A percentile compares a stretch with the other conserved stretches of the same genome.
Evolutionary conservation across 163 green algal species (phyloP).

Genomic region (Scenedesmus sp.): DNA sequence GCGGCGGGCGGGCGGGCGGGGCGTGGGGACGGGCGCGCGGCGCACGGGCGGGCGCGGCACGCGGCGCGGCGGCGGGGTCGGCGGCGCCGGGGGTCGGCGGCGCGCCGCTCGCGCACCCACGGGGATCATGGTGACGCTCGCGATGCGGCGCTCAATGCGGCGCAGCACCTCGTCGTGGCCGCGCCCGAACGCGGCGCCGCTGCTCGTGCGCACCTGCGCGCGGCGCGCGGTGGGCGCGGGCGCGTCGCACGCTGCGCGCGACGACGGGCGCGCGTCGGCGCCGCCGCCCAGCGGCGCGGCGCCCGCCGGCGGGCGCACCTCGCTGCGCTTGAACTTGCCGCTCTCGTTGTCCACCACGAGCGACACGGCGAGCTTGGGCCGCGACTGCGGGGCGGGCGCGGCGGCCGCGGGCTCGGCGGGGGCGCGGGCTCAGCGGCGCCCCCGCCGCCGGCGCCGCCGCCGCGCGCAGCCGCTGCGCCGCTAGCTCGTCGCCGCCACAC

Average conservation of each 20-base stretch:
- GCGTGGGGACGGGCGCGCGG: no score
- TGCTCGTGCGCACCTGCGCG: constrained; percentile 40
- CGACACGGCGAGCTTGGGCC: constrained; percentile 53
- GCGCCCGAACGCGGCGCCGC: constrained; percentile 58
- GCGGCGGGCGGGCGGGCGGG: no score
- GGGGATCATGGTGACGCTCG: constrained; percentile 73
- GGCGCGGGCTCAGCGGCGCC: background rate
- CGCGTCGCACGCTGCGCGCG: background rate
- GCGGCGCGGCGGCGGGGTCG: no score
- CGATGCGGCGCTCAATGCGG: constrained; percentile 71
- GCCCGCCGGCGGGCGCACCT: constrained; percentile 48
- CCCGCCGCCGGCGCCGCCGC: background rate
- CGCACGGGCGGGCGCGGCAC: no score
- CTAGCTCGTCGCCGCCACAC: no score
- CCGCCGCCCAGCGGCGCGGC: constrained; percentile 55
- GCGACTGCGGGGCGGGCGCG: background rate
- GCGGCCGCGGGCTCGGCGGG: background rate
- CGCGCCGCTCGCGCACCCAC: constrained; percentile 42
- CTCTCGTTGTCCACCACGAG: constrained; percentile 63
- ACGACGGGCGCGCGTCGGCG: no score
- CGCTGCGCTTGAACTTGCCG: constrained; percentile 55
- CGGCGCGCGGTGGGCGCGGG: no score
- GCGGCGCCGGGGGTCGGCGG: no score
- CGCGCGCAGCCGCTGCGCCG: background rate
- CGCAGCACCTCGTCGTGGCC: constrained; percentile 60